A percentile compares a stretch with the other conserved stretches of the same genome.
Conservation (phyloP, 2,329 filamentous ascomycete species). For the Fusarium xyrophilum region DNA sequence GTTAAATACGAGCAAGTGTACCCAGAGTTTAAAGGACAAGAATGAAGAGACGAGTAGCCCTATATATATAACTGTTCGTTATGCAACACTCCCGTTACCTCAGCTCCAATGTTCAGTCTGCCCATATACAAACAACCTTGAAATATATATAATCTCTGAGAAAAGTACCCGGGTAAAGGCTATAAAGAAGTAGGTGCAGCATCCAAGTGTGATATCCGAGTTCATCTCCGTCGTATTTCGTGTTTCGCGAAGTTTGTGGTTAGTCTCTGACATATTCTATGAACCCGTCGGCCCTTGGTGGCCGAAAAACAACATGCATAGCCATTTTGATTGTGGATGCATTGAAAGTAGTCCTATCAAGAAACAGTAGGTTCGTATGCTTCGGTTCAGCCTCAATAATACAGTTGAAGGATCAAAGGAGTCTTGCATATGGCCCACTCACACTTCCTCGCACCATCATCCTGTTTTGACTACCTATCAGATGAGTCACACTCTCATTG, state of each 20-base stretch:
- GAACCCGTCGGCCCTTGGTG: not conserved
- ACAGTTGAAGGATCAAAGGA: constrained; percentile 1
- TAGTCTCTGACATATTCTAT: not conserved
- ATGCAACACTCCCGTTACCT: constrained; percentile 2
- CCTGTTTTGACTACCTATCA: not conserved
- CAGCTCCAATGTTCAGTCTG: not conserved
- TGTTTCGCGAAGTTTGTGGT: not conserved
- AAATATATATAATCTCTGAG: not conserved
- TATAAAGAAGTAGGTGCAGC: not conserved
- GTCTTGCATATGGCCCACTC: constrained; percentile 8
- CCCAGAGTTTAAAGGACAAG: not conserved
- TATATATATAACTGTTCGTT: not conserved
- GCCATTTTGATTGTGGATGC: not conserved
- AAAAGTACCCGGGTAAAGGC: not conserved
- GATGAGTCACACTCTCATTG: not conserved
- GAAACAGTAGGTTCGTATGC: no score
- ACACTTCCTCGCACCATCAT: constrained; percentile 18
- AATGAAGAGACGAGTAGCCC: not conserved
- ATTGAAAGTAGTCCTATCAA: not conserved
- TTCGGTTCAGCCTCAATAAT: constrained; percentile 1
- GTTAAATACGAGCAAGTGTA: not conserved
- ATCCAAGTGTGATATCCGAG: not conserved
- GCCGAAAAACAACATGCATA: not conserved
- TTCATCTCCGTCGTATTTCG: constrained; percentile 1
- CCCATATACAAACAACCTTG: not conserved